phyloP scores from a whole-genome alignment of 2,329 filamentous ascomycete genomes.

The Thelonectria rubi region DNA sequence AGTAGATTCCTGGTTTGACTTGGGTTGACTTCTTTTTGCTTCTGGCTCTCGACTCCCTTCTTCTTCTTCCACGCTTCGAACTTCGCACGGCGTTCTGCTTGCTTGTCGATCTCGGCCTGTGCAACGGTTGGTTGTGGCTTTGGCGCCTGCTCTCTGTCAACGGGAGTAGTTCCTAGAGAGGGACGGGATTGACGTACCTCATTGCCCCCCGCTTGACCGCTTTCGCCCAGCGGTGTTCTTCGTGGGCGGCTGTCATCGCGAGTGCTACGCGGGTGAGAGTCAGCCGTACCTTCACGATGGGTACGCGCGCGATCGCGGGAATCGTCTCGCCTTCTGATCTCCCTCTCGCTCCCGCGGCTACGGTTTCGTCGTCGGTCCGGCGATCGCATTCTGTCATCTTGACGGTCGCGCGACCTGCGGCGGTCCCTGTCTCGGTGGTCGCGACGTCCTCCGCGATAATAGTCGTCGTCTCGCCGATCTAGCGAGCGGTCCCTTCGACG shows the following conservation, averaged over 20 bases:
- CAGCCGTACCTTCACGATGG: conserved; percentile 75
- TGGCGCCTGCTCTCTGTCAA: conserved; percentile 55
- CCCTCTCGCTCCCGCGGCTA: conserved; percentile 70
- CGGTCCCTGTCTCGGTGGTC: conserved; percentile 67
- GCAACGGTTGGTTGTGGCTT: conserved; percentile 57
- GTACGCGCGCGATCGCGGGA: conserved; percentile 72
- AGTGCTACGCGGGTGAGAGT: conserved; percentile 72
- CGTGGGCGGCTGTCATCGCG: conserved; percentile 68
- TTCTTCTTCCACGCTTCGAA: conserved; percentile 94
- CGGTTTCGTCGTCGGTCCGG: conserved; percentile 67
- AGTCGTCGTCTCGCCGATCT: conserved; percentile 73
- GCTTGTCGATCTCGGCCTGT: conserved; percentile 75
- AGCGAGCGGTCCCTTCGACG: conserved; percentile 76
- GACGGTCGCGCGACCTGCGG: conserved; percentile 69
- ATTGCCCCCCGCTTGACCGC: conserved; percentile 58
- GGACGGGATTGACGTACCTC: conserved; percentile 61
- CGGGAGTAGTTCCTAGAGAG: conserved; percentile 27
- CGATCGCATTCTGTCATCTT: conserved; percentile 66
- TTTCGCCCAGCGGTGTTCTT: conserved; percentile 60
- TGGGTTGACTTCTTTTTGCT: conserved; percentile 73
- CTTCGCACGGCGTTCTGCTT: conserved; percentile 82
- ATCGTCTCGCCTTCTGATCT: conserved; percentile 77
- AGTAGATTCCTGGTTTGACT: conserved; percentile 73
- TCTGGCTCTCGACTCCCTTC: conserved; percentile 78
- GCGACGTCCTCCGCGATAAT: conserved; percentile 67